Base-by-base conservation (phyloP, 1,284 basidiomycete genomes). In the Rhodotorula glutinis region DNA sequence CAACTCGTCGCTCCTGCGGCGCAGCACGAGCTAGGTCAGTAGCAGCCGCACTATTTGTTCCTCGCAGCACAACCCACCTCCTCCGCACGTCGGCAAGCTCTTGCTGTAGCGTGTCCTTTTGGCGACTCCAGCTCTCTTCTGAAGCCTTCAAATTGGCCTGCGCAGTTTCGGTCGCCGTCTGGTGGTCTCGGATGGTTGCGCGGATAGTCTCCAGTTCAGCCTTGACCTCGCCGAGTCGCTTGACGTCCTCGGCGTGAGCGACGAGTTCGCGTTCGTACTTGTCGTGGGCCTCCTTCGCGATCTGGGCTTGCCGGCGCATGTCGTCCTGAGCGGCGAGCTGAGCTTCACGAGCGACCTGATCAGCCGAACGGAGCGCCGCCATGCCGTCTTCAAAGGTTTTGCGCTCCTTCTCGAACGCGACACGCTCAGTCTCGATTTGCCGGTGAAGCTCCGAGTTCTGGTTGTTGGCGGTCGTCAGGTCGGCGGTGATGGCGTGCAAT, bases 181-280 rank as follows among this genome's bases (percentile, higher is more conserved):
- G 78, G 63, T 84, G 81, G 65, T 89, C 85, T 21, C 87, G 82
- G 13, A 84, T 82, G 27, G 82, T 75, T 9, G 79, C 76, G 10
- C 64, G 40, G 11, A 70, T 62, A 8, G 7, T 21, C 17, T 80
- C 76, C 4, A 92, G 80, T 57, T 90, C 85, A 64, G 84, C 82
- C 77, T 87, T 88, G 67, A 91, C 81, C 19, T 79, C 80, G 25
- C 87, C 85, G 25, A 90, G 82, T 11, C 81, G 75, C 79, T 90
- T 90, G 81, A 92, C 87, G 3, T 88, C 84, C 57, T 91, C 87
- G 0, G 90, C 91, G 77, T 93, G 91, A 1, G 88, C 82, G 33
- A 92, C 79, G n/a, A 92, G 84, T 75, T 91, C 90, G 51, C 86
- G 83, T 25, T 87, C 84, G 74, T 92, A 92, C 64, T 88, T 86